Conservation (phyloP, 257 asterid genomes). For the Jacaranda copaia region DNA sequence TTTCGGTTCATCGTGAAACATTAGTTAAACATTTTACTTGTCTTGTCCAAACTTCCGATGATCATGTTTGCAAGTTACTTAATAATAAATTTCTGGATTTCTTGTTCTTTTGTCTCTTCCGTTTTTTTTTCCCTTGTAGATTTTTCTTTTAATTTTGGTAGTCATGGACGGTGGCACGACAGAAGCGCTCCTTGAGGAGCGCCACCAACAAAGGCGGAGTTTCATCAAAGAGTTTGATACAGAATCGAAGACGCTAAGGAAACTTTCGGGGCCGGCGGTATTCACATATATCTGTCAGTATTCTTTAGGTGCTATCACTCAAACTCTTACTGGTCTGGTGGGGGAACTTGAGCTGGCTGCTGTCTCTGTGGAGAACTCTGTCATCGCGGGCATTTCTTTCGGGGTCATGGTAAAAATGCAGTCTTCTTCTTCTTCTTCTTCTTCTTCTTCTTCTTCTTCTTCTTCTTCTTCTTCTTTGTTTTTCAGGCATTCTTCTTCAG, state of each 20-base stretch:
- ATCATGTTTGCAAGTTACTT: no score
- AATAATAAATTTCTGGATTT: neutral
- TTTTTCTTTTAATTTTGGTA: neutral
- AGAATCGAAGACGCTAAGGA: conserved; percentile 76
- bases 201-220: conserved; percentile 14
- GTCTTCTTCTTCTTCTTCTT: no score
- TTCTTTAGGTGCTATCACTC: conserved; percentile 77
- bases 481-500: no score
- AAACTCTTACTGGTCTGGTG: conserved; percentile 64
- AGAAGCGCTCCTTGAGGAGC: conserved; percentile 47
- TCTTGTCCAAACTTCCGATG: no score
- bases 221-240: conserved; percentile 41
- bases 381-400: conserved; percentile 74
- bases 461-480: neutral
- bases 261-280: conserved; percentile 75
- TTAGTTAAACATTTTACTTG: no score
- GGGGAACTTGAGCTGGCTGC: conserved; percentile 87
- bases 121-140: neutral
- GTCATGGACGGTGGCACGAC: conserved; percentile 41
- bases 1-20: no score
- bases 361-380: conserved; percentile 84
- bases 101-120: no score
- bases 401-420: conserved; percentile 49
- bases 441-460: no score
- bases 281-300: conserved; percentile 74